Conservation (phyloP, 2,329 filamentous ascomycete genomes). For the Fusarium xylarioides region DNA sequence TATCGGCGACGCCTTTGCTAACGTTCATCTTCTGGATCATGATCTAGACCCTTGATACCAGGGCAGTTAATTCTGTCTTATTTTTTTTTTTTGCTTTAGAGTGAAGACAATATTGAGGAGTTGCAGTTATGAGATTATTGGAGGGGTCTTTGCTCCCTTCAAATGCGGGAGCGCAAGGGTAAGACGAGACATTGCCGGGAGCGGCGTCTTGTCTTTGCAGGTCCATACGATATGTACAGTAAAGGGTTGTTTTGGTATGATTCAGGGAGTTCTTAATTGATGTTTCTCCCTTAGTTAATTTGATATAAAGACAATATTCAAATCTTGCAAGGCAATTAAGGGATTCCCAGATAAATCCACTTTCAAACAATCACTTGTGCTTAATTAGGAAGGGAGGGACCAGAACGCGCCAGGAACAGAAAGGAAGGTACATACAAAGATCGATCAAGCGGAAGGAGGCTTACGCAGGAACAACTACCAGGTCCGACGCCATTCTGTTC, state of each 20-base stretch:
- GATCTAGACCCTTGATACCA: conserved; percentile 3
- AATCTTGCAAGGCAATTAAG: neutral
- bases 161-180: conserved; percentile 13
- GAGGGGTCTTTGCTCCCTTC: conserved; percentile 7
- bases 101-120: neutral
- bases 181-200: conserved; percentile 21
- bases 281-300: neutral
- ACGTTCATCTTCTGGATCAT: conserved; percentile 4
- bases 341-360: neutral
- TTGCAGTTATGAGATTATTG: conserved; percentile 1
- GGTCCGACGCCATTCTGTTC: neutral
- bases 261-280: neutral
- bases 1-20: conserved; percentile 16
- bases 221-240: neutral
- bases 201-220: conserved; percentile 6
- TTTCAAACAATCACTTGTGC: neutral
- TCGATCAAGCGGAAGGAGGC: conserved; percentile 17
- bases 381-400: neutral
- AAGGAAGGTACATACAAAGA: neutral
- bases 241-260: neutral
- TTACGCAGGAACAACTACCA: conserved; percentile 31
- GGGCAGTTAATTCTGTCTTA: neutral
- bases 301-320: conserved; percentile 5
- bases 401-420: neutral
- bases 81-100: neutral